Conservation (phyloP, 1,284 basidiomycete species). For the Melampsora americana region DNA sequence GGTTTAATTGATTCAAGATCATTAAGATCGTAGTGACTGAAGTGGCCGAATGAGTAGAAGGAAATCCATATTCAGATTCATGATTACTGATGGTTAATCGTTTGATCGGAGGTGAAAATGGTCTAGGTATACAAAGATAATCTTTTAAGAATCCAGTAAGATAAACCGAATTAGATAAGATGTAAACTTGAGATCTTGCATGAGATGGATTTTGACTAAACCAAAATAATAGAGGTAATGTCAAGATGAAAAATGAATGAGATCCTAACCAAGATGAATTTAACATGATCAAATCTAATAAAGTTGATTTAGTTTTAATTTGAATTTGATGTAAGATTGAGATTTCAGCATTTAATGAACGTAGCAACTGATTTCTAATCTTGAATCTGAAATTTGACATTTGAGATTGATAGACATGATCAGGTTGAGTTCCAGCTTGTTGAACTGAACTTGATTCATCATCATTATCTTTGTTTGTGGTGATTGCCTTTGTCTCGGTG, state of each 20-base stretch:
- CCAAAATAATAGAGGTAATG: conserved; percentile 31
- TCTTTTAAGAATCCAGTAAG: conserved; percentile 59
- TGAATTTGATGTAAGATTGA: conserved; percentile 68
- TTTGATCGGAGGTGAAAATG: conserved; percentile 82
- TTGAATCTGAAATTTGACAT: conserved; percentile 68
- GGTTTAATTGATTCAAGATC: background rate
- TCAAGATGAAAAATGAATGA: conserved; percentile 22
- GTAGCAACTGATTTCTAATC: conserved; percentile 64
- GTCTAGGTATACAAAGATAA: conserved; percentile 82
- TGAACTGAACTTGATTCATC: no score
- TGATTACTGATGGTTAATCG: conserved; percentile 62
- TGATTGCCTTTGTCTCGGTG: no score
- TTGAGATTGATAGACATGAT: conserved; percentile 65
- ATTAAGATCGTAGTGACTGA: conserved; percentile 78
- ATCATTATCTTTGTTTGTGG: no score
- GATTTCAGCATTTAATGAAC: conserved; percentile 65
- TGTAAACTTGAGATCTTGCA: conserved; percentile 49
- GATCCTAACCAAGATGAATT: conserved; percentile 28
- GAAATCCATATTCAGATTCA: conserved; percentile 77
- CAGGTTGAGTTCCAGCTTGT: conserved; percentile 50
- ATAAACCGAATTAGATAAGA: conserved; percentile 53
- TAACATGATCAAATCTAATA: conserved; percentile 21
- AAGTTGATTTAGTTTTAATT: conserved; percentile 51
- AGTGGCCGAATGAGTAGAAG: conserved; percentile 92
- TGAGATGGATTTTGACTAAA: conserved; percentile 6